Evolutionary conservation across 148 eudicot genomes (phyloP).

Genomic region (Silene uniflora): DNA sequence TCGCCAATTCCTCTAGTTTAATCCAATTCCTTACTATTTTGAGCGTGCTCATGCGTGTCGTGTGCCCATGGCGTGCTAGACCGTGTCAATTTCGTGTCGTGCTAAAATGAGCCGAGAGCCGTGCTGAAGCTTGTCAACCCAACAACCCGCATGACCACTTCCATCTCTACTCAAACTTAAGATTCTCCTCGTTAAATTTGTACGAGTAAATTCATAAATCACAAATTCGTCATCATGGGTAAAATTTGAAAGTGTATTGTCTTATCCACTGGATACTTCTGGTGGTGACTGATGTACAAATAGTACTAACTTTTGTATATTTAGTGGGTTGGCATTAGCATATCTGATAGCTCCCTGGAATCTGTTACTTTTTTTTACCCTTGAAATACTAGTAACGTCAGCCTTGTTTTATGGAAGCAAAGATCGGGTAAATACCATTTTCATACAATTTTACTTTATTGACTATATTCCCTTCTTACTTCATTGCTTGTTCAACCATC

Average conservation of each 20-base stretch:
- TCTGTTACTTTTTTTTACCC: not conserved
- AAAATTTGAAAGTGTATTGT: not conserved
- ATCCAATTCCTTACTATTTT: too few species aligned
- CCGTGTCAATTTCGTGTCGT: too few species aligned
- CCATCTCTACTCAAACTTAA: too few species aligned
- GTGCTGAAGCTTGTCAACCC: too few species aligned
- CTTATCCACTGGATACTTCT: not conserved
- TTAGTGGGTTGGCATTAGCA: not conserved
- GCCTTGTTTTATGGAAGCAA: not conserved
- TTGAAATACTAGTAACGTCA: not conserved
- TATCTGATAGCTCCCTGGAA: not conserved
- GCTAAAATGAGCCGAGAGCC: too few species aligned
- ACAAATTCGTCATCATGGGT: not conserved
- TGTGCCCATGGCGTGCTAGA: too few species aligned
- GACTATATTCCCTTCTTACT: slow-evolving; percentile 7
- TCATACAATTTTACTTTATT: slow-evolving; percentile 5
- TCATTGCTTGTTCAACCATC: not conserved
- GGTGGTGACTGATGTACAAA: not conserved
- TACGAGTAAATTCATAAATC: too few species aligned
- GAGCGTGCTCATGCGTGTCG: too few species aligned
- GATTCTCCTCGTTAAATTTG: too few species aligned
- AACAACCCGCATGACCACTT: too few species aligned
- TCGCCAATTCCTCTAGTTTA: too few species aligned
- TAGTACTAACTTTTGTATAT: not conserved
- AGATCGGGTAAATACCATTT: not conserved